phyloP scores from a whole-genome alignment of 164 flowering plant genomes.

The Liriodendron chinense region DNA sequence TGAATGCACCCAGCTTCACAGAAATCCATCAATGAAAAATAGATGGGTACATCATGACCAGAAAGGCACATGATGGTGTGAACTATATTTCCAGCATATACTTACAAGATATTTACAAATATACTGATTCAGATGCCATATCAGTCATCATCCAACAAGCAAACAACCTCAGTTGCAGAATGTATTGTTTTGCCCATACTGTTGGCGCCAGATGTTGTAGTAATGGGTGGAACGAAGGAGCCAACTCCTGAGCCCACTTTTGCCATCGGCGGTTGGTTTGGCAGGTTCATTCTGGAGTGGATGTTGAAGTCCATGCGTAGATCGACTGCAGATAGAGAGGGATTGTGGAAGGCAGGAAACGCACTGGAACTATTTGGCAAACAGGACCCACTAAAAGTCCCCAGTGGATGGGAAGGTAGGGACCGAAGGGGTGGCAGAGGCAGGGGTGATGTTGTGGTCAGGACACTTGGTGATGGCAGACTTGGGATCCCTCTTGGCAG shows the following conservation, averaged over 20 bases:
- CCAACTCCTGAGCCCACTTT: slow-evolving; percentile 11
- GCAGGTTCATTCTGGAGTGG: slow-evolving; percentile 13
- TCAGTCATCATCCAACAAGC: slow-evolving; percentile 66
- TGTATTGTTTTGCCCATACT: too few species aligned
- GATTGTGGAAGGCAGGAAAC: slow-evolving; percentile 6
- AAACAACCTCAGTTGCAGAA: slow-evolving; percentile 32
- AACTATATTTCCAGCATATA: not conserved
- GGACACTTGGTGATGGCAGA: slow-evolving; percentile 18
- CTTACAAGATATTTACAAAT: not conserved
- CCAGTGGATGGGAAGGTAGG: not conserved
- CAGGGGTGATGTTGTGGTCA: slow-evolving; percentile 8
- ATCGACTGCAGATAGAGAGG: slow-evolving; percentile 17
- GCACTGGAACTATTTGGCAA: slow-evolving; percentile 11
- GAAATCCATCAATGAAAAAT: not conserved
- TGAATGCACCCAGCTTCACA: not conserved
- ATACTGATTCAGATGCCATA: not conserved
- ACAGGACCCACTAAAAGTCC: slow-evolving; percentile 10
- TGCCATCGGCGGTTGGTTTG: slow-evolving; percentile 11
- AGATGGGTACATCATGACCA: not conserved
- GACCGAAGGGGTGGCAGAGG: slow-evolving; percentile 6
- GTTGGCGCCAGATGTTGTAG: too few species aligned
- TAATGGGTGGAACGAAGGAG: slow-evolving; percentile 3
- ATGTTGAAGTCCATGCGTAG: slow-evolving; percentile 24
- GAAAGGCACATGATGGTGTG: not conserved
- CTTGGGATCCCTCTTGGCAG: slow-evolving; percentile 15